Evolutionary conservation across 768 basidiomycete species (phyloP), one percentile per base, ranked within the genome.

Genomic region (Leccinum barrowsii): DNA sequence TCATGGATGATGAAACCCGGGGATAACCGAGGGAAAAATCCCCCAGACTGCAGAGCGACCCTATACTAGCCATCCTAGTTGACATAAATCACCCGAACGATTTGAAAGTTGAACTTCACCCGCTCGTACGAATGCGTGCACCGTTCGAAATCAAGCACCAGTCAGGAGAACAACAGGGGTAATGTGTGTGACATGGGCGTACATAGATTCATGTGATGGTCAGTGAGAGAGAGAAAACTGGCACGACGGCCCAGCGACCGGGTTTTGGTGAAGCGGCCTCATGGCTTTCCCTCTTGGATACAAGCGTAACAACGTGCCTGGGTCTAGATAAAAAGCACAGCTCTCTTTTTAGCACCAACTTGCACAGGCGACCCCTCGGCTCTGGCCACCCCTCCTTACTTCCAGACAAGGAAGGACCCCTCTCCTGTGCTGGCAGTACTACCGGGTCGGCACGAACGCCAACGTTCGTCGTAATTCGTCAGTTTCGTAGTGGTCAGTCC

Each of bases 381-480:
- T 5, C 0, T 42, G 4, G 46, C 19, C 55, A 62, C 68, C 65
- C 61, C 44, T 47, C 37, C 1, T 7, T 2, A 7, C 6, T 50
- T 56, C 67, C 12, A 56, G 34, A 57, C 6, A 4, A 19, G 67
- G 46, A 0, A 37, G 32, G 2, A 28, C 59, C 58, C 64, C 67
- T 55, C 35, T 56, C 32, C 37, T 12, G 48, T 8, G 42, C 10
- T 28, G 26, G 26, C 26, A 26, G 26, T 26, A 26, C 26, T 50
- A 63, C 50, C 55, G 48, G 22, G 47, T 50, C 51, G 47, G 61
- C 54, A 58, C 56, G 19, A 21, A 54, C 6, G 49, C 59, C 67
- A 71, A 71, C 69, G 68, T 70, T 69, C 61, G 67, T 48, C 49
- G 50, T 55, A 62, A 70, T 67, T 68, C 57, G 68, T 44, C 54